Evolutionary conservation across 352 stramenopile species (phyloP).

Genomic region (Phytophthora niederhauseri): DNA sequence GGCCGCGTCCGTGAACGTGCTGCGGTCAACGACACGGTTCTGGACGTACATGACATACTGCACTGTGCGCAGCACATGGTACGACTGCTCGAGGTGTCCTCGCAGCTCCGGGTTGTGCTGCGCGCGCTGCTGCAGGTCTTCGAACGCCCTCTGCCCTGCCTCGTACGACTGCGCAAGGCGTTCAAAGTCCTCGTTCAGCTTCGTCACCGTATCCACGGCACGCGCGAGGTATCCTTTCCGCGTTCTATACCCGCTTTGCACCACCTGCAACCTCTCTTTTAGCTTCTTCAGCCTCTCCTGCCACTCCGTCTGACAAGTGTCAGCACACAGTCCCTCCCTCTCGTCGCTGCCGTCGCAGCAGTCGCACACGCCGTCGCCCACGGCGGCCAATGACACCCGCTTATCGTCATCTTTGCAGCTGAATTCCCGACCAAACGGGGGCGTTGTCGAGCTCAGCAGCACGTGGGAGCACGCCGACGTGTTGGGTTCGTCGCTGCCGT

Average conservation of each 20-base stretch:
- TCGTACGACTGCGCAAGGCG: slow-evolving; percentile 32
- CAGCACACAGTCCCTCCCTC: slow-evolving; percentile 32
- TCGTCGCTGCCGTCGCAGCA: slow-evolving; percentile 98
- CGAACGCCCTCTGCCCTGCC: slow-evolving; percentile 28
- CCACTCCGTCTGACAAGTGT: slow-evolving; percentile 47
- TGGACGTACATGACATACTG: slow-evolving; percentile 65
- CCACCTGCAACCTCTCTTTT: slow-evolving; percentile 22
- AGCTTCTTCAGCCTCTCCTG: slow-evolving; percentile 25
- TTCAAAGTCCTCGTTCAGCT: slow-evolving; percentile 38
- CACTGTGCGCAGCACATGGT: slow-evolving; percentile 50
- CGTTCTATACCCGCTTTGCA: slow-evolving; percentile 28
- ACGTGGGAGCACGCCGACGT: slow-evolving; percentile 81
- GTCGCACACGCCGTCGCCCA: slow-evolving; percentile 97
- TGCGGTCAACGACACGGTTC: slow-evolving; percentile 42
- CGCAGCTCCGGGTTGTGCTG: slow-evolving; percentile 40
- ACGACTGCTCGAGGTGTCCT: slow-evolving; percentile 47
- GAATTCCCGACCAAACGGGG: slow-evolving; percentile 34
- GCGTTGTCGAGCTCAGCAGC: slow-evolving; percentile 17
- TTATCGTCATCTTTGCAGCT: slow-evolving; percentile 43
- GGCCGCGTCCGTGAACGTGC: slow-evolving; percentile 49
- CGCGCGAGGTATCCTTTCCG: slow-evolving; percentile 35
- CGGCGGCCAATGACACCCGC: slow-evolving; percentile 53
- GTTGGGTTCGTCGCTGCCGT: slow-evolving; percentile 90
- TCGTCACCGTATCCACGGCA: slow-evolving; percentile 34
- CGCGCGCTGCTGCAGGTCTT: slow-evolving; percentile 33